Conservation (phyloP, 2,329 filamentous ascomycete genomes). For the Trichoderma brevicompactum region DNA sequence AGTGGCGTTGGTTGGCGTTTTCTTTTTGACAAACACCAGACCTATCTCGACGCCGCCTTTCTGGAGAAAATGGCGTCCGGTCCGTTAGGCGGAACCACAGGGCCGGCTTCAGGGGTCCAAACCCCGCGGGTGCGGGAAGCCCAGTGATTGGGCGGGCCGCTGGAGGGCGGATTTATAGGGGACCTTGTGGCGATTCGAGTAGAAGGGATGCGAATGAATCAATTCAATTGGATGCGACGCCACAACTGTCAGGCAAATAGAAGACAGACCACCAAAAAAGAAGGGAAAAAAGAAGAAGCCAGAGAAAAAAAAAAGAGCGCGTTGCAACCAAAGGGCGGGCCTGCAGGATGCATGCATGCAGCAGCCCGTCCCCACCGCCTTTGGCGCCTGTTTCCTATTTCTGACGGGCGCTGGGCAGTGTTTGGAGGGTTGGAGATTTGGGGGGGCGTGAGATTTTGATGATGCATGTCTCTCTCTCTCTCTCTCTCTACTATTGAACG, state of each 20-base stretch:
- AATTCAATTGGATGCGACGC: too few relatives aligned
- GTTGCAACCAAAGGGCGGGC: conserved; percentile 1
- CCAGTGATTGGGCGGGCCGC: not conserved
- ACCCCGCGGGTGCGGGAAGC: conserved; percentile 15
- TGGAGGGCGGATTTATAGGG: not conserved
- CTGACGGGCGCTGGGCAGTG: conserved; percentile 14
- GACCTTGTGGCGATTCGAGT: too few relatives aligned
- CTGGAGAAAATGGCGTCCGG: not conserved
- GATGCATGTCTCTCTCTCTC: too few relatives aligned
- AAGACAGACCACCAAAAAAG: not conserved
- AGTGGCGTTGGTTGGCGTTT: not conserved
- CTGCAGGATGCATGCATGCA: conserved; percentile 21
- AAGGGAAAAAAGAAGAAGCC: not conserved
- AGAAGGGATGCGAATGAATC: too few relatives aligned
- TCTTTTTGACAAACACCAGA: too few relatives aligned
- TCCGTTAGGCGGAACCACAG: conserved; percentile 11
- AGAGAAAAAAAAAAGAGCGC: not conserved
- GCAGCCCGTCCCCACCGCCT: conserved; percentile 16
- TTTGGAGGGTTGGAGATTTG: not conserved
- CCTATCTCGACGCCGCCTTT: not conserved
- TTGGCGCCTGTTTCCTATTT: conserved; percentile 11
- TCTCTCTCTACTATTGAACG: too few relatives aligned
- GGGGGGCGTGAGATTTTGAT: not conserved
- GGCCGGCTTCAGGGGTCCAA: not conserved
- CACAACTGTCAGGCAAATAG: not conserved